These are phyloP conservation scores for Chaetomium sp. DNA, from an alignment of 2,329 filamentous ascomycete genomes.

Conservation along the genomic window DNA sequence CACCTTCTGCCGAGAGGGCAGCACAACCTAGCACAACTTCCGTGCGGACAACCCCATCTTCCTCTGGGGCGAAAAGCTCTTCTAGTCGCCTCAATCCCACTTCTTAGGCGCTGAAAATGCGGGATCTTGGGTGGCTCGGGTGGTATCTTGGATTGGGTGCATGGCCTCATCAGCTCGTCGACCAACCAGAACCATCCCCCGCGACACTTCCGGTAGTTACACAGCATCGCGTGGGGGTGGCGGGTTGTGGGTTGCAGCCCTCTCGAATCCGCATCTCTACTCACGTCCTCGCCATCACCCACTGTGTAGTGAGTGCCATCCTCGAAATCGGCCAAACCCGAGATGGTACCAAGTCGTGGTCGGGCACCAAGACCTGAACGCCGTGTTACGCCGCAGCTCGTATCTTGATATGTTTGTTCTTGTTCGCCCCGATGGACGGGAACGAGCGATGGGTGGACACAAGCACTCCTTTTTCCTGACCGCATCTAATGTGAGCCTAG, in stretches of 20 bases:
- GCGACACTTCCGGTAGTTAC: conserved; percentile 6
- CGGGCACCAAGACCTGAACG: neutral
- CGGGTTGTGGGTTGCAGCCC: no score
- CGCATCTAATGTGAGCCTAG: neutral
- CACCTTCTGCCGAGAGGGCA: neutral
- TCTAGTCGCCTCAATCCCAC: neutral
- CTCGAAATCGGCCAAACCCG: neutral
- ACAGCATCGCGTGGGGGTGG: conserved; percentile 2
- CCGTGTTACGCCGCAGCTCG: conserved; percentile 17
- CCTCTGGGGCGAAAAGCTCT: neutral
- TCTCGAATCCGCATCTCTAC: neutral
- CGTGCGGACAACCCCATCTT: neutral
- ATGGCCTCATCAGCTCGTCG: neutral
- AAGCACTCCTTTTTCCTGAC: neutral
- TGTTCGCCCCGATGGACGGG: neutral
- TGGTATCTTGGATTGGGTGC: neutral
- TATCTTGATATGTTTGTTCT: conserved; percentile 6
- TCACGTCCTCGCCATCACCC: neutral
- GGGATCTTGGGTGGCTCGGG: neutral
- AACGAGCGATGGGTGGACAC: neutral
- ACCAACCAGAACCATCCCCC: conserved; percentile 1
- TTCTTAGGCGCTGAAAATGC: neutral
- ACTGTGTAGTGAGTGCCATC: no score
- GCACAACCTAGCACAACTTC: neutral
- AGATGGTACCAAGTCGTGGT: neutral